Evolutionary conservation across 192 early-diverging fungal genomes (phyloP).

Genomic region (Entrophospora sp.): DNA sequence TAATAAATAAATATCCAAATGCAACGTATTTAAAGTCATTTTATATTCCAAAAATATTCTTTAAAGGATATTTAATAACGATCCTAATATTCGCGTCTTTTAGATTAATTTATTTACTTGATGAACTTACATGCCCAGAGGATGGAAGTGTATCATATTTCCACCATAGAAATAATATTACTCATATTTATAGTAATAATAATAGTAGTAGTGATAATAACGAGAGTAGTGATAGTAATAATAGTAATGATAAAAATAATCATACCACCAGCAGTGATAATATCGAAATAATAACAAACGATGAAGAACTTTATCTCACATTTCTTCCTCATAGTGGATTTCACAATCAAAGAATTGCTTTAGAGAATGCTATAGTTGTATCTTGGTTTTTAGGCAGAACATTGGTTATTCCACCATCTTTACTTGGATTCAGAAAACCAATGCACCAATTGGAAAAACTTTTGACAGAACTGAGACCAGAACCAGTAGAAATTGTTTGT

Average conservation of each 20-base stretch:
- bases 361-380: slow-evolving; percentile 39
- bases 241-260: too few species aligned
- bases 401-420: slow-evolving; percentile 38
- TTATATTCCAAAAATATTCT: background rate
- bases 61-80: too few species aligned
- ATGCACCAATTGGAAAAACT: background rate
- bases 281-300: too few species aligned
- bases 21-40: background rate
- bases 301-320: slow-evolving; percentile 33
- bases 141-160: too few species aligned
- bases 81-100: too few species aligned
- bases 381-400: slow-evolving; percentile 40
- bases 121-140: too few species aligned
- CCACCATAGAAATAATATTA: too few species aligned
- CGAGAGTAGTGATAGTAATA: too few species aligned
- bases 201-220: too few species aligned
- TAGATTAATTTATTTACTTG: too few species aligned
- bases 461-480: background rate
- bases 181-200: too few species aligned
- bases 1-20: slow-evolving; percentile 22
- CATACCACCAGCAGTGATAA: too few species aligned
- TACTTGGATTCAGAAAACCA: slow-evolving; percentile 18
- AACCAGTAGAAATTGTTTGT: background rate
- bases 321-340: slow-evolving; percentile 47
- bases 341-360: slow-evolving; percentile 44